Evolutionary conservation across 192 early-diverging fungal species (phyloP).

Genomic region (Thoreauomyces humboldtii): DNA sequence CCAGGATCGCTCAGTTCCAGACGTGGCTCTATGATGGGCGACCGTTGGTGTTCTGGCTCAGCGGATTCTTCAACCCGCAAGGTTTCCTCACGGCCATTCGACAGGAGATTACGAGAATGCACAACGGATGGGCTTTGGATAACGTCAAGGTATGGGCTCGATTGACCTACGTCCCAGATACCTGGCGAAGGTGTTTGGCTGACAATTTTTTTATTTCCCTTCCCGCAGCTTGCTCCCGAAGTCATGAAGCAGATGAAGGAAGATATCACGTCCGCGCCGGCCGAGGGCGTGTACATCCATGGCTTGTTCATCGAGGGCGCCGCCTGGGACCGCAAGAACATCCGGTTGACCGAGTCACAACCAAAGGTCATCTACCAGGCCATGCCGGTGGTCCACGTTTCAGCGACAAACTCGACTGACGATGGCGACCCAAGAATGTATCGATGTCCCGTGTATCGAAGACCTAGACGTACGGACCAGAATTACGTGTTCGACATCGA

Average conservation of each 20-base stretch:
- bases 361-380: conserved; percentile 61
- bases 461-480: conserved; percentile 56
- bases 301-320: conserved; percentile 69
- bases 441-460: conserved; percentile 58
- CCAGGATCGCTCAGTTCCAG: conserved; percentile 54
- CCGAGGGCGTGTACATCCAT: conserved; percentile 65
- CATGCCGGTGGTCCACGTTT: conserved; percentile 62
- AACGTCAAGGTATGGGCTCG: conserved; percentile 53
- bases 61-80: conserved; percentile 67
- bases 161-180: too few relatives aligned
- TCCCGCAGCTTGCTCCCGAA: conserved; percentile 55
- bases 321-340: conserved; percentile 67
- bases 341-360: conserved; percentile 59
- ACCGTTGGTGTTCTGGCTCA: conserved; percentile 63
- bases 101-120: conserved; percentile 62
- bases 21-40: conserved; percentile 63
- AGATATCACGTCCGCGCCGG: conserved; percentile 57
- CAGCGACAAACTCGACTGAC: conserved; percentile 56
- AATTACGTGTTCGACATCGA: conserved; percentile 68
- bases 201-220: not conserved
- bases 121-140: conserved; percentile 63
- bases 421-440: conserved; percentile 62
- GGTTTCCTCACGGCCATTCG: conserved; percentile 67
- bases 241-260: conserved; percentile 74
- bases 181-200: not conserved